These are phyloP conservation scores for Friedmanniomyces endolithicus DNA, from an alignment of 495 filamentous ascomycete species.

Conservation along the genomic window DNA sequence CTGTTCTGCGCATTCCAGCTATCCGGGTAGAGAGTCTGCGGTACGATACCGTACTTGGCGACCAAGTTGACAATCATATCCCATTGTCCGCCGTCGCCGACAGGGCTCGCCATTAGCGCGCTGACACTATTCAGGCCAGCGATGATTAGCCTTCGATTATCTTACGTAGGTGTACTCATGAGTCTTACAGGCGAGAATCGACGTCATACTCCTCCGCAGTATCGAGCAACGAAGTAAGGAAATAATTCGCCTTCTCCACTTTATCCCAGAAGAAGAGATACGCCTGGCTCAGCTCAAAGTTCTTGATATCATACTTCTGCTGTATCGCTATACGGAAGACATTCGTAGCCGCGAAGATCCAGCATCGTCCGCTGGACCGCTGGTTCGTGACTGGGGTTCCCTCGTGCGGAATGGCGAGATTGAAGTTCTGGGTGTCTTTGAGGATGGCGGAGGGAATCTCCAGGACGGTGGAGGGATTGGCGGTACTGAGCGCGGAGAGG, in stretches of 20 bases:
- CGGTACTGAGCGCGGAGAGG: slow-evolving; percentile 50
- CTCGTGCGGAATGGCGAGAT: slow-evolving; percentile 68
- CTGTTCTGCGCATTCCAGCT: slow-evolving; percentile 61
- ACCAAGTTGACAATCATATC: slow-evolving; percentile 86
- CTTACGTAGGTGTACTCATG: too few relatives aligned
- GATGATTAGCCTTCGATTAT: too few relatives aligned
- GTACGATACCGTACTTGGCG: slow-evolving; percentile 64
- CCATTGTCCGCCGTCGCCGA: slow-evolving; percentile 80
- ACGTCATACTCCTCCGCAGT: slow-evolving; percentile 52
- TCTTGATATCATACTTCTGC: slow-evolving; percentile 60
- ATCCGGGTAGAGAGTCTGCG: slow-evolving; percentile 69
- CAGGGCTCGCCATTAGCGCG: slow-evolving; percentile 49
- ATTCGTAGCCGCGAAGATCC: slow-evolving; percentile 80
- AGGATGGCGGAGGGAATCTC: slow-evolving; percentile 38
- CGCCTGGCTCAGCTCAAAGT: slow-evolving; percentile 72
- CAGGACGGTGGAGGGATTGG: slow-evolving; percentile 41
- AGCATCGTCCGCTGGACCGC: slow-evolving; percentile 65
- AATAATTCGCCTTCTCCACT: slow-evolving; percentile 81
- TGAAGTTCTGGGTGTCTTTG: slow-evolving; percentile 65
- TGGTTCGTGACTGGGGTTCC: slow-evolving; percentile 79
- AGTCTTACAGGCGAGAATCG: slow-evolving; percentile 55
- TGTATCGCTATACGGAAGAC: slow-evolving; percentile 76
- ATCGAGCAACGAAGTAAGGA: slow-evolving; percentile 68
- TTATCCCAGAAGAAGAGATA: slow-evolving; percentile 97
- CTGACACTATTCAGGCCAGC: too few relatives aligned